Evolutionary conservation across 352 stramenopile species (phyloP), one percentile per base, ranked within the genome.

Genomic region (Phytophthora citrophthora): DNA sequence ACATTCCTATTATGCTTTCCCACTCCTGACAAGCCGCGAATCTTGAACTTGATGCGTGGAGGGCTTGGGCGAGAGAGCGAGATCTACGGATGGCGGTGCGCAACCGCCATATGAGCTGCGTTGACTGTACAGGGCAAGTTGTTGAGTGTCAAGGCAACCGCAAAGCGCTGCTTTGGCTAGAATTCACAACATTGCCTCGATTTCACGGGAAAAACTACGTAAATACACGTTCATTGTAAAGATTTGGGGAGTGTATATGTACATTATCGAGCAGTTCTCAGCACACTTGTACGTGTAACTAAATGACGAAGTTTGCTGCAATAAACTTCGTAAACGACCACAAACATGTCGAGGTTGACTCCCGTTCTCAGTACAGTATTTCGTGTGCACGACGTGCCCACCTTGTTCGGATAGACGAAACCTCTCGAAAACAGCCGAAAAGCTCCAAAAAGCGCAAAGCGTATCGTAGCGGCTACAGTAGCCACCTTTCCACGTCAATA

Each of bases 1-100:
- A 64, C 46, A 57, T 57, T 64, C 56, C 8, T 44, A 58, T 58
- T 64, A 53, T 46, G 46, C 41, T 45, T 46, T 64, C 56, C 47
- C 5, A 27, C 5, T 9, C 15, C 8, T 64, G 46, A 64, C 56
- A 13, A 51, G 38, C 16, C 7, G 5, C 16, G 54, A 54, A 54
- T 56, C 29, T 52, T 31, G 8, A 4, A 24, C 20, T 32, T 64
- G 56, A 58, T 64, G 56, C 13, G 56, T 53, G 56, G 56, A 64
- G 56, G 56, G 36, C 5, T 50, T 20, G 45, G 54, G 54, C 8
- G 32, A 29, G 54, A 16, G 40, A 41, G 34, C 29, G 16, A 54
- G 16, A 34, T 40, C 29, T 15, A 39, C 62, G 43, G 38, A 29
- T 26, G 45, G 24, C 38, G 36, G 51, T 48, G 49, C 9, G 0